Conservation (phyloP, 2,329 filamentous ascomycete species). For the Pestalotiopsis sp. region DNA sequence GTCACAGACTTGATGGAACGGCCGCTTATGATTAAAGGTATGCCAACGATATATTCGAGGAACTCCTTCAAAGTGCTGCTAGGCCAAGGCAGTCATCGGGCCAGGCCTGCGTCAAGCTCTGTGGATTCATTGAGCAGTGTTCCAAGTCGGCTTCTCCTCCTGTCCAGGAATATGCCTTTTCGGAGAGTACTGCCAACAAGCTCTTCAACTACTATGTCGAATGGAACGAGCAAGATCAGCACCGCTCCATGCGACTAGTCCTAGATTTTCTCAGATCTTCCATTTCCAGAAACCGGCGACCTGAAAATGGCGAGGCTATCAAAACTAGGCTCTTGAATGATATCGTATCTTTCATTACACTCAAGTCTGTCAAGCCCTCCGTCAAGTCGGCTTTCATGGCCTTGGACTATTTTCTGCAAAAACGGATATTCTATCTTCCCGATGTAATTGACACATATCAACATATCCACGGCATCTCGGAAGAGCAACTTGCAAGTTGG, state of each 20-base stretch:
- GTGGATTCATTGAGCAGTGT: conserved; percentile 63
- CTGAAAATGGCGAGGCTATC: conserved; percentile 36
- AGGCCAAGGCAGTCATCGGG: conserved; percentile 59
- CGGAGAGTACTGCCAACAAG: conserved; percentile 45
- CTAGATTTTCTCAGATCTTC: conserved; percentile 59
- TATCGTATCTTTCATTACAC: conserved; percentile 61
- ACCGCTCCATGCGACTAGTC: conserved; percentile 65
- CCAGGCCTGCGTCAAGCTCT: conserved; percentile 61
- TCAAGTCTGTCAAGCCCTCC: conserved; percentile 62
- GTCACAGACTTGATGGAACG: neutral
- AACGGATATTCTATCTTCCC: conserved; percentile 54
- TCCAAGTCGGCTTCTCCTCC: conserved; percentile 48
- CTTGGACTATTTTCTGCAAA: conserved; percentile 67
- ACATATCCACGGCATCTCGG: conserved; percentile 28
- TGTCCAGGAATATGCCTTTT: conserved; percentile 55
- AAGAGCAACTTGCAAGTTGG: conserved; percentile 43
- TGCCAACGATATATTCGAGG: conserved; percentile 47
- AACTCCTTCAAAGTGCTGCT: conserved; percentile 50
- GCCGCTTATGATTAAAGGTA: conserved; percentile 22
- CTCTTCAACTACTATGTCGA: conserved; percentile 67
- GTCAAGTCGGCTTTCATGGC: conserved; percentile 72
- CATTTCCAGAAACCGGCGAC: conserved; percentile 51
- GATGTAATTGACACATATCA: conserved; percentile 48
- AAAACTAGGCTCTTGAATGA: conserved; percentile 51
- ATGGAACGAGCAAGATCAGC: conserved; percentile 68